Percentiles rank a stretch among this genome's conserved stretches.
Evolutionary conservation across 306 rosid genomes (phyloP).

Genomic region (Alnus glutinosa): DNA sequence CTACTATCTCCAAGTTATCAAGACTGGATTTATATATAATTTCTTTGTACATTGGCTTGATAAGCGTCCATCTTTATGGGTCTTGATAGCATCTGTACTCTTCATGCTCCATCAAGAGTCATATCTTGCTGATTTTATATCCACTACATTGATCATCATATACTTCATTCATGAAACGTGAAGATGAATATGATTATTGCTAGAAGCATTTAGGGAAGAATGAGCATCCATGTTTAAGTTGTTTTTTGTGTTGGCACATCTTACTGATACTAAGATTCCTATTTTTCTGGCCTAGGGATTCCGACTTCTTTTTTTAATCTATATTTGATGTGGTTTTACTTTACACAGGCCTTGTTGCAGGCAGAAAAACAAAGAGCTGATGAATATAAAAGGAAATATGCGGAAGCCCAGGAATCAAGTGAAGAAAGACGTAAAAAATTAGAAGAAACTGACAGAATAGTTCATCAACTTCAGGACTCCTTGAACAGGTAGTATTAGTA

Average conservation of each 20-base stretch:
- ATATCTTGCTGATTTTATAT: background rate
- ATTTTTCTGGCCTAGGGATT: background rate
- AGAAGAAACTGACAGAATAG: constrained; percentile 71
- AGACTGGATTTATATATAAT: background rate
- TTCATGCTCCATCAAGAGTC: background rate
- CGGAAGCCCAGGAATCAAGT: constrained; percentile 53
- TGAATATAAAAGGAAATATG: constrained; percentile 67
- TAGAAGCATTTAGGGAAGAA: background rate
- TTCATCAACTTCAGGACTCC: constrained; percentile 81
- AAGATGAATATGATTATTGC: background rate
- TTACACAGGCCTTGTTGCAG: constrained; percentile 58
- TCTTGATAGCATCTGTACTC: background rate
- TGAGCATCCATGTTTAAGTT: background rate
- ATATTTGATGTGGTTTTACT: constrained; percentile 15
- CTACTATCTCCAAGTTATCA: background rate
- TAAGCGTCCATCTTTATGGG: background rate
- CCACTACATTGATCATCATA: background rate
- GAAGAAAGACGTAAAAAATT: constrained; percentile 64
- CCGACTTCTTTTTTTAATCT: too few relatives aligned
- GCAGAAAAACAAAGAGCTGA: constrained; percentile 72
- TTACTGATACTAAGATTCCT: background rate
- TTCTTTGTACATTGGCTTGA: background rate
- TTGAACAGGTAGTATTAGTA: constrained; percentile 75
- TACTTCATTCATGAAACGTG: background rate
- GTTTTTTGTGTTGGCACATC: background rate